Evolutionary conservation across 768 basidiomycete species (phyloP).

Genomic region (Roridomyces roridus): DNA sequence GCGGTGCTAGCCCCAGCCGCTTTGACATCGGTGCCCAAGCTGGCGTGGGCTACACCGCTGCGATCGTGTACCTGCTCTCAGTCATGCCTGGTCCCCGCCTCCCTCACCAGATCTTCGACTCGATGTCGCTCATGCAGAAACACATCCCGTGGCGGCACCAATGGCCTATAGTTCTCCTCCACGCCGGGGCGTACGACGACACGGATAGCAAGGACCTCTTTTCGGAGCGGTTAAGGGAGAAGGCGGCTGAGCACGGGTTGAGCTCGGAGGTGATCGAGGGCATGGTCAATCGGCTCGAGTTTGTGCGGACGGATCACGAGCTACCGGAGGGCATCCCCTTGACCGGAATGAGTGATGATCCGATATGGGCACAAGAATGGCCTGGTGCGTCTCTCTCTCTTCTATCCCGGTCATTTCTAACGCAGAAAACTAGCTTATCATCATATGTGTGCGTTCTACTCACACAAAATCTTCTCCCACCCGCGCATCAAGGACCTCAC

Average conservation of each 20-base stretch:
- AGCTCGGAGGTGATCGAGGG: background rate
- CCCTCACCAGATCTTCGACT: background rate
- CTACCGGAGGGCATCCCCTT: slow-evolving; percentile 4
- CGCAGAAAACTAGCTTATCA: slow-evolving; percentile 21
- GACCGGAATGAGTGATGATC: background rate
- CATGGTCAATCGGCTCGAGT: slow-evolving; percentile 3
- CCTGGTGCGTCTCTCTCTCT: background rate
- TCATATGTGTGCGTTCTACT: slow-evolving; percentile 29
- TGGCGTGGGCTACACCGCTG: slow-evolving; percentile 1
- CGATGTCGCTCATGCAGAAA: background rate
- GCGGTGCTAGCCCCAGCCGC: no score
- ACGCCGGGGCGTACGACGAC: slow-evolving; percentile 2
- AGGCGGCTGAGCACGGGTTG: background rate
- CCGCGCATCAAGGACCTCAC: slow-evolving; percentile 24
- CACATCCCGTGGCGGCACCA: slow-evolving; percentile 5
- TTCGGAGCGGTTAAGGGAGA: background rate
- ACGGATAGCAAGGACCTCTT: background rate
- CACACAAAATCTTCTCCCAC: slow-evolving; percentile 26
- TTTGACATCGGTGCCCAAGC: background rate
- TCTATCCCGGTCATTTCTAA: no score
- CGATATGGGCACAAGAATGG: slow-evolving; percentile 7
- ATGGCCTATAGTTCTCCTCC: slow-evolving; percentile 1
- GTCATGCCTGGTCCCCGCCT: background rate
- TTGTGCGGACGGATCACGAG: background rate
- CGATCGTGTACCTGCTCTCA: background rate